Evolutionary conservation across 2,329 filamentous ascomycete genomes (phyloP), one percentile per base, ranked within the genome.

Genomic region (Alternaria arbusti): DNA sequence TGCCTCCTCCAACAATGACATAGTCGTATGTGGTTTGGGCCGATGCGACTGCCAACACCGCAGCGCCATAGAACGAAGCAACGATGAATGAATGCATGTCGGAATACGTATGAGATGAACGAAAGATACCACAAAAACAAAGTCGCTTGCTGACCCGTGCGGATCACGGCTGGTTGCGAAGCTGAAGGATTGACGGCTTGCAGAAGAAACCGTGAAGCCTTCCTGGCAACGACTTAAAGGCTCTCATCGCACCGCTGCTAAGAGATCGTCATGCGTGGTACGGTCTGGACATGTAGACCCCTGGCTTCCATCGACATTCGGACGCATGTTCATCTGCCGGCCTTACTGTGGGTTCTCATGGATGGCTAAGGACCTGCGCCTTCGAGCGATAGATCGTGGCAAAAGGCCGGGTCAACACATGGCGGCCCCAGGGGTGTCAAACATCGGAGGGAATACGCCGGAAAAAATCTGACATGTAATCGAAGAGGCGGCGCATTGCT

Each of bases 1-100:
- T 64, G 7, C 71, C 71, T 23, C 68, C 73, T n/a, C 73, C 73
- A 13, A 74, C 60, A 44, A 75, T 66, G 12, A 76, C 57, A 55
- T 70, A 75, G 40, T 75, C 73, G 47, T 70, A 71, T 13, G 61
- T 65, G 6, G 58, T 52, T 30, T 46, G 23, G 11, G 36, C 49
- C 43, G 51, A 23, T 44, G 10, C 23, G 4, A 7, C 51, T 56
- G 17, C 51, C 1, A 40, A 47, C 28, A 13, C 30, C 20, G 46
- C 22, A 15, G 43, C 44, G 11, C 47, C 32, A n/a, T 51, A 56
- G 17, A 64, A 40, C 13, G 47, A 52, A 49, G 51, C 54, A 20
- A 36, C 5, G 9, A 23, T 11, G 20, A 55, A 55, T 10, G 22
- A 55, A 47, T 3, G 49, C 57, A 59, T 55, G 25, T 55, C 20